Evolutionary conservation across 257 asterid genomes (phyloP).

Genomic region (Voacanga thouarsii): DNA sequence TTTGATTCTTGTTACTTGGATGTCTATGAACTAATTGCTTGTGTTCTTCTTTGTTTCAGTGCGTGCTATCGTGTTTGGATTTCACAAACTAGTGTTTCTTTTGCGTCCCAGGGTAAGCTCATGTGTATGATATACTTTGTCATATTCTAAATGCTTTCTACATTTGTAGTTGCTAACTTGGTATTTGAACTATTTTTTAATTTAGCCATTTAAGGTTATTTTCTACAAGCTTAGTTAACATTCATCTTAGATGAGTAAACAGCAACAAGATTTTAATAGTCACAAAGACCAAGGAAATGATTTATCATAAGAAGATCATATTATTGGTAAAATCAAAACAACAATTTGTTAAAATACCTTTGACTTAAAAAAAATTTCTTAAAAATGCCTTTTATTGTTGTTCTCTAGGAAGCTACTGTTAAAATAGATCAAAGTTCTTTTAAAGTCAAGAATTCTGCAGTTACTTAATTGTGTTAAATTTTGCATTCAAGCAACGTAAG

Average conservation of each 20-base stretch:
- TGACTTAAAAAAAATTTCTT: neutral
- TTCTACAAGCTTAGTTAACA: neutral
- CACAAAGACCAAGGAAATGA: too few species aligned
- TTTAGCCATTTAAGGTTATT: neutral
- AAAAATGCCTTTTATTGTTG: neutral
- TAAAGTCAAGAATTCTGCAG: neutral
- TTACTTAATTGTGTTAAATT: neutral
- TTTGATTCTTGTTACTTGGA: constrained; percentile 9
- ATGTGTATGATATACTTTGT: neutral
- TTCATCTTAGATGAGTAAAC: neutral
- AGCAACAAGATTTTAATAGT: too few species aligned
- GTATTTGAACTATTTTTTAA: neutral
- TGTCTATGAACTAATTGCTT: constrained; percentile 10
- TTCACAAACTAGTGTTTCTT: constrained; percentile 68
- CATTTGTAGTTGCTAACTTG: neutral
- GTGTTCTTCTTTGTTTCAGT: constrained; percentile 46
- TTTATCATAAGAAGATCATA: neutral
- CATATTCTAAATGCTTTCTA: neutral
- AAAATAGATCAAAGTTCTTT: neutral
- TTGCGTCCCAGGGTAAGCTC: constrained; percentile 74
- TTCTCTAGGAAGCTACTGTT: neutral
- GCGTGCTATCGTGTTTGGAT: constrained; percentile 81
- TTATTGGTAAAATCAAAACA: neutral
- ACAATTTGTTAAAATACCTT: neutral
- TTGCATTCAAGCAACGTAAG: neutral